A percentile compares a stretch with the other conserved stretches of the same genome.
Evolutionary conservation across 352 stramenopile genomes (phyloP).

Genomic region (Pythium grandisporangium): DNA sequence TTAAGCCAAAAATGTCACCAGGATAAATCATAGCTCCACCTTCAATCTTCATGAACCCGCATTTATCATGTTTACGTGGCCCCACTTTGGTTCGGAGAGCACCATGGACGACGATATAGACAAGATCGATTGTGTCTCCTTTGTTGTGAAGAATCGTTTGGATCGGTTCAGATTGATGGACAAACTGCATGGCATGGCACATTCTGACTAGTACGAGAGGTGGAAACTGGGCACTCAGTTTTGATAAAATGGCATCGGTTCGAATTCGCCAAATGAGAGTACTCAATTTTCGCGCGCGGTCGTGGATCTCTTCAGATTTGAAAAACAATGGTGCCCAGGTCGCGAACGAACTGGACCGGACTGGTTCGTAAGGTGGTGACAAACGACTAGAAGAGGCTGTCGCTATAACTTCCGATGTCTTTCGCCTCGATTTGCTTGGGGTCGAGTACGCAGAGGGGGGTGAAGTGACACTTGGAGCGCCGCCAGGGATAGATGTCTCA

Average conservation of each 20-base stretch:
- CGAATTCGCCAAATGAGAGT: constrained; percentile 22
- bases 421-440: no score
- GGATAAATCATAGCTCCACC: not conserved
- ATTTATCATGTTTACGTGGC: not conserved
- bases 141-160: constrained; percentile 8
- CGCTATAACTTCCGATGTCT: not conserved
- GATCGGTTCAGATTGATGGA: constrained; percentile 6
- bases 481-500: no score
- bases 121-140: constrained; percentile 13
- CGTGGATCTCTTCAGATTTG: no score
- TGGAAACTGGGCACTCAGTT: constrained; percentile 45
- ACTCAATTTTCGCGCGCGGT: no score
- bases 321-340: constrained; percentile 11
- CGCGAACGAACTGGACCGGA: no score
- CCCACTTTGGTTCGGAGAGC: constrained; percentile 1
- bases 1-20: constrained; percentile 11
- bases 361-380: no score
- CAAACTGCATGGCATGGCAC: constrained; percentile 29
- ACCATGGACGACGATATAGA: constrained; percentile 30
- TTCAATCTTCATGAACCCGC: not conserved
- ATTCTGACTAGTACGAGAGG: constrained; percentile 42
- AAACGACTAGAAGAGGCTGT: not conserved
- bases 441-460: no score
- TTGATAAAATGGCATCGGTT: constrained; percentile 19
- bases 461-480: no score